Evolutionary conservation across 2,329 filamentous ascomycete species (phyloP).

Genomic region (Sporothrix dimorphospora): DNA sequence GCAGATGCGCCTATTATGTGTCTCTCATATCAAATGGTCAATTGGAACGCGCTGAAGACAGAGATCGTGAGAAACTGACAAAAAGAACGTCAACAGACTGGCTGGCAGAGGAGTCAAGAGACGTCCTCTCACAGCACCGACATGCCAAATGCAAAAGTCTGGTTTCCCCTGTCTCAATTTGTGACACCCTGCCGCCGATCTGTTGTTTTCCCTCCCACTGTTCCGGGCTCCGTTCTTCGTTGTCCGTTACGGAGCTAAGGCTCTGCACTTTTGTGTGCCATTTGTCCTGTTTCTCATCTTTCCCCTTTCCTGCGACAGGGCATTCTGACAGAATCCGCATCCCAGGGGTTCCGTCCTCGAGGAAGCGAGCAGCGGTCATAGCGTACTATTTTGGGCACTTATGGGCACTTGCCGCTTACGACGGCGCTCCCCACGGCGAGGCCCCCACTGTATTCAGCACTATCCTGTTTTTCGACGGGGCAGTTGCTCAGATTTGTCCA

Average conservation of each 20-base stretch:
- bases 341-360: neutral
- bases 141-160: neutral
- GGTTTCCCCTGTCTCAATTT: slow-evolving; percentile 24
- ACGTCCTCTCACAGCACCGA: neutral
- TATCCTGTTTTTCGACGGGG: slow-evolving; percentile 10
- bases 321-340: slow-evolving; percentile 25
- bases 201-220: neutral
- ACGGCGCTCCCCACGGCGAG: neutral
- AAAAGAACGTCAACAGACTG: neutral
- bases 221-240: slow-evolving; percentile 6
- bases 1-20: neutral
- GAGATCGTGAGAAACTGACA: neutral
- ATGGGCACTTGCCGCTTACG: neutral
- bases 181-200: slow-evolving; percentile 27
- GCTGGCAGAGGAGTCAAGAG: neutral
- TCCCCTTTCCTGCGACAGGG: slow-evolving; percentile 20
- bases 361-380: slow-evolving; percentile 11
- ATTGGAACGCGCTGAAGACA: neutral
- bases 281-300: slow-evolving; percentile 9
- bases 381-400: neutral
- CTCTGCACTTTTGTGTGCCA: slow-evolving; percentile 2
- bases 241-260: slow-evolving; percentile 4
- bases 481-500: slow-evolving; percentile 14
- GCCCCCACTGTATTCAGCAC: slow-evolving; percentile 14
- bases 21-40: neutral